Percentiles rank a stretch among this genome's conserved stretches.
These are phyloP conservation scores for Tricholoma matsutake DNA, from an alignment of 768 basidiomycete genomes.

Conservation along the genomic window DNA sequence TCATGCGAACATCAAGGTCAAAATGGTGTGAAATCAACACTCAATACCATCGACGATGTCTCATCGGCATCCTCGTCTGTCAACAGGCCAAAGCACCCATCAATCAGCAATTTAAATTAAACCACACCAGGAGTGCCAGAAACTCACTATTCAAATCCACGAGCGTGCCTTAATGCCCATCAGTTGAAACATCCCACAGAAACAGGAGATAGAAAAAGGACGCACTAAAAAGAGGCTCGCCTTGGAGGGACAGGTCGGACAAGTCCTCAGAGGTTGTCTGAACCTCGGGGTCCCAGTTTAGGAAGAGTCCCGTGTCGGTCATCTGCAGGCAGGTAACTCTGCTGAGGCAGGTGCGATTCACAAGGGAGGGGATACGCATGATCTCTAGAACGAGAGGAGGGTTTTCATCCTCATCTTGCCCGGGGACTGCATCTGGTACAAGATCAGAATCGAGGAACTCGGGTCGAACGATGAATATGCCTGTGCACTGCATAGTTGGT, in stretches of 20 bases:
- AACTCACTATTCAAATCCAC: constrained; percentile 4
- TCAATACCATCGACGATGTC: constrained; percentile 12
- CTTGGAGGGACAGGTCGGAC: too few relatives aligned
- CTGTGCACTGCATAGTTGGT: constrained; percentile 22
- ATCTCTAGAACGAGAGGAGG: constrained; percentile 19
- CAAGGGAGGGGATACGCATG: constrained; percentile 29
- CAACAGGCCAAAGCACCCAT: not conserved
- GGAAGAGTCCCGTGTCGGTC: constrained; percentile 48
- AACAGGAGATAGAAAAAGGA: too few relatives aligned
- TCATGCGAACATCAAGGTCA: not conserved
- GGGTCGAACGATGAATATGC: constrained; percentile 30
- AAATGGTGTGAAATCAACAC: constrained; percentile 12
- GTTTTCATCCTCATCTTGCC: not conserved
- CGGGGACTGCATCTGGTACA: not conserved
- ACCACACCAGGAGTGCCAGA: not conserved
- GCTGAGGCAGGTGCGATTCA: constrained; percentile 24
- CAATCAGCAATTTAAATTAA: not conserved
- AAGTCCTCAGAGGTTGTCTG: too few relatives aligned
- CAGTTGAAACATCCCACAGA: not conserved
- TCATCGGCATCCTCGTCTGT: constrained; percentile 8
- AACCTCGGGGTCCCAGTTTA: constrained; percentile 38
- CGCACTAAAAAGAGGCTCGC: too few relatives aligned
- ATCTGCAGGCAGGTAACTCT: constrained; percentile 52
- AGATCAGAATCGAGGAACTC: constrained; percentile 11
- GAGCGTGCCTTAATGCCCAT: not conserved